Percentiles rank a stretch among this genome's conserved stretches.
Evolutionary conservation across 305 asterid species (phyloP).

Genomic region (Solanum aculeatissimum): DNA sequence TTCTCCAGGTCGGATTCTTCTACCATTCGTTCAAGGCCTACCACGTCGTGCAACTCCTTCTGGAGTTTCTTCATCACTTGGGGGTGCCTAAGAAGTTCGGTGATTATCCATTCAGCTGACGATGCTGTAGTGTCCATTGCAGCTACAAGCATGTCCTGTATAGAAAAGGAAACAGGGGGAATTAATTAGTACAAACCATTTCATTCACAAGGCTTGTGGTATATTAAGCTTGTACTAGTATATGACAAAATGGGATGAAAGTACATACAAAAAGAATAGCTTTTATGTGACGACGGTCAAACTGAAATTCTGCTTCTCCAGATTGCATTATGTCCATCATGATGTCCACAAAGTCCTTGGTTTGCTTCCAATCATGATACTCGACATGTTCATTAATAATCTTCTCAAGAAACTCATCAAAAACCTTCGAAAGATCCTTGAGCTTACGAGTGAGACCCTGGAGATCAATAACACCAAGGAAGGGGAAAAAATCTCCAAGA

Average conservation of each 20-base stretch:
- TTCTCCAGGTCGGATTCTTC: constrained; percentile 29
- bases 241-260: background rate
- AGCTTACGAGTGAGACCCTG: constrained; percentile 39
- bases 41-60: constrained; percentile 19
- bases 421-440: constrained; percentile 30
- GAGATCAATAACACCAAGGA: constrained; percentile 34
- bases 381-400: constrained; percentile 42
- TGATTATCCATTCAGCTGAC: constrained; percentile 26
- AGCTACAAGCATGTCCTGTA: constrained; percentile 30
- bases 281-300: constrained; percentile 53
- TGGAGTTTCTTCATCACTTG: constrained; percentile 23
- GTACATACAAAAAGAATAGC: constrained; percentile 34
- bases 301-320: constrained; percentile 27
- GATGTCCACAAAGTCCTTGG: constrained; percentile 37
- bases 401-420: constrained; percentile 42
- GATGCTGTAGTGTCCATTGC: constrained; percentile 44
- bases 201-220: background rate
- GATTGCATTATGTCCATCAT: constrained; percentile 44
- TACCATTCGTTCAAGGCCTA: constrained; percentile 25
- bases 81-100: constrained; percentile 32
- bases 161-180: background rate
- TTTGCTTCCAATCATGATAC: background rate
- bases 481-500: constrained; percentile 47
- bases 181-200: background rate
- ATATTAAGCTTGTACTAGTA: too few relatives aligned